phyloP scores from a whole-genome alignment of 73 alveolate genomes.

The Diophrys sp. region DNA sequence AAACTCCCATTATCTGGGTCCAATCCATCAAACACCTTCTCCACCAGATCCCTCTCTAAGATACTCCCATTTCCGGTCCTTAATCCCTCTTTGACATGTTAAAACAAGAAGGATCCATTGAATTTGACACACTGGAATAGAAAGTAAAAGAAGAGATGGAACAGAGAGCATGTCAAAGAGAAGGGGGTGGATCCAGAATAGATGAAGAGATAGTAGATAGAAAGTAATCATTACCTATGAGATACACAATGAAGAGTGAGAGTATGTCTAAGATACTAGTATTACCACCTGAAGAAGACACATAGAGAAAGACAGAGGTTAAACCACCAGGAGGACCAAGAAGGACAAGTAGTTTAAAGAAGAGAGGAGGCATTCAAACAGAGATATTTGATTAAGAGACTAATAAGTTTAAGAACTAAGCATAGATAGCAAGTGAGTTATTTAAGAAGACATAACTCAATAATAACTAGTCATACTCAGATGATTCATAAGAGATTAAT shows the following conservation, averaged over 20 bases:
- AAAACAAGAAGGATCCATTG: no score
- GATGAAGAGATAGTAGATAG: neutral
- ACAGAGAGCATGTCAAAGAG: no score
- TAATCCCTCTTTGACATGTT: no score
- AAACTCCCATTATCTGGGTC: neutral
- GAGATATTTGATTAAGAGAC: neutral
- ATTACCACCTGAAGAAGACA: neutral
- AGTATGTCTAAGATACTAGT: neutral
- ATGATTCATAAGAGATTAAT: neutral
- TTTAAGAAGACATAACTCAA: neutral
- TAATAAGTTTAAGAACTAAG: neutral
- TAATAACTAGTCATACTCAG: neutral
- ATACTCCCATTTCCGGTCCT: no score
- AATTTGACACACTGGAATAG: no score
- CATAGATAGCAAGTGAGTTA: neutral
- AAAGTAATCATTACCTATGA: neutral
- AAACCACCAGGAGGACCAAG: neutral
- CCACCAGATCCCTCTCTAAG: no score
- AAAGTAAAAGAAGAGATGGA: no score
- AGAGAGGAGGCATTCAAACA: neutral
- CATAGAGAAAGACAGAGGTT: neutral
- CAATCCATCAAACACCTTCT: neutral
- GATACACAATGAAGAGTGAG: neutral
- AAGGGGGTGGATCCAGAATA: neutral
- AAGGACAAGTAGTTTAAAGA: neutral